phyloP scores from a whole-genome alignment of 495 filamentous ascomycete genomes.

The Penicillium tannophilum region DNA sequence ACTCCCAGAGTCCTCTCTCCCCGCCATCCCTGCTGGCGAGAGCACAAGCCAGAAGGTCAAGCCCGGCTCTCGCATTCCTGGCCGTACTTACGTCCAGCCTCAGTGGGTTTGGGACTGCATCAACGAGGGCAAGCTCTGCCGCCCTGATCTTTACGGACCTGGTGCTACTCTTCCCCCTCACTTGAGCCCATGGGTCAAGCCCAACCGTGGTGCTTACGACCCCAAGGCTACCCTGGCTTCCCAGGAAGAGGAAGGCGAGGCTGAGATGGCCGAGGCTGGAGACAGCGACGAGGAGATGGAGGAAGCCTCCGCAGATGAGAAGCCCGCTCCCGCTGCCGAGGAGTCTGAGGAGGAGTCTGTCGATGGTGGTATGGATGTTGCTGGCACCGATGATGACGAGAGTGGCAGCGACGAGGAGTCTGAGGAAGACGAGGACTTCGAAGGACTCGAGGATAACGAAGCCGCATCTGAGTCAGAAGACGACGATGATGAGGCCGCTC shows the following conservation, averaged over 20 bases:
- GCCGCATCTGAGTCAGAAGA: constrained; percentile 42
- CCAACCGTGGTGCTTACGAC: constrained; percentile 81
- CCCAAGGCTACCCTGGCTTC: constrained; percentile 75
- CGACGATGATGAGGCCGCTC: constrained; percentile 52
- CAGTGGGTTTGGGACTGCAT: constrained; percentile 98
- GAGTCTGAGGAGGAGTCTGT: constrained; percentile 40
- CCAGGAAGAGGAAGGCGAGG: constrained; percentile 81
- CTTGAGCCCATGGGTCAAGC: constrained; percentile 94
- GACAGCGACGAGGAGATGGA: constrained; percentile 46
- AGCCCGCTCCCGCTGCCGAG: constrained; percentile 27
- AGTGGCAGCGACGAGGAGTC: constrained; percentile 45
- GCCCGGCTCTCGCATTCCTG: constrained; percentile 72
- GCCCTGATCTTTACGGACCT: constrained; percentile 85
- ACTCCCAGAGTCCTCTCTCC: constrained; percentile 62
- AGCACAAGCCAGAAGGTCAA: constrained; percentile 45
- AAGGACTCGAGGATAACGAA: constrained; percentile 45
- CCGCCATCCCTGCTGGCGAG: constrained; percentile 58
- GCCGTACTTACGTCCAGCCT: constrained; percentile 89
- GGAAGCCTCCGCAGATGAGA: constrained; percentile 31
- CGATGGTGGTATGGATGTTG: constrained; percentile 64
- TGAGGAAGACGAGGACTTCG: constrained; percentile 41
- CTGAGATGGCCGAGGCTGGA: constrained; percentile 65
- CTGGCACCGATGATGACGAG: constrained; percentile 51
- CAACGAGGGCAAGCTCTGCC: constrained; percentile 84
- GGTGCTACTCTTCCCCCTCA: constrained; percentile 89